Evolutionary conservation across 768 basidiomycete species (phyloP).

Genomic region (Stropharia rugosoannulata): DNA sequence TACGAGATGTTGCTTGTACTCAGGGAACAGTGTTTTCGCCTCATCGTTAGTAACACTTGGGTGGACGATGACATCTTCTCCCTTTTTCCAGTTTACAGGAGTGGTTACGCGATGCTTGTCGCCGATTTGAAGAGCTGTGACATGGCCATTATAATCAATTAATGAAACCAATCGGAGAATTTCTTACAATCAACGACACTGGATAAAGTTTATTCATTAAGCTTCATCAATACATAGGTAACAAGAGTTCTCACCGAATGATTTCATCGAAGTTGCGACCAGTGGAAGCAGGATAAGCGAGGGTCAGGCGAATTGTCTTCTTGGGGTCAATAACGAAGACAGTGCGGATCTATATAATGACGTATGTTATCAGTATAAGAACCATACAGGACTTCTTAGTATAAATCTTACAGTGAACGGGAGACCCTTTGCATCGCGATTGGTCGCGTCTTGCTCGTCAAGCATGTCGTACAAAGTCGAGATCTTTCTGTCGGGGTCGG

Average conservation of each 20-base stretch:
- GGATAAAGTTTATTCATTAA: background rate
- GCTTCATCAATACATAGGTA: background rate
- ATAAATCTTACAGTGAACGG: conserved; percentile 77
- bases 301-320: conserved; percentile 86
- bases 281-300: conserved; percentile 94
- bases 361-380: conserved; percentile 3
- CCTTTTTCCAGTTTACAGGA: conserved; percentile 94
- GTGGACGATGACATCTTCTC: conserved; percentile 93
- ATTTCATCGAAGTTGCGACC: conserved; percentile 87
- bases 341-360: conserved; percentile 69
- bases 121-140: conserved; percentile 80
- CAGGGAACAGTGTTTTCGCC: conserved; percentile 89
- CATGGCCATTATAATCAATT: conserved; percentile 11
- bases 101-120: conserved; percentile 85
- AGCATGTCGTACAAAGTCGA: conserved; percentile 94
- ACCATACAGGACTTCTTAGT: background rate
- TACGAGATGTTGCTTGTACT: conserved; percentile 79
- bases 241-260: conserved; percentile 35
- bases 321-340: conserved; percentile 98
- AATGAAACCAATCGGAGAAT: conserved; percentile 1
- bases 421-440: conserved; percentile 80
- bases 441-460: conserved; percentile 92
- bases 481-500: conserved; percentile 84
- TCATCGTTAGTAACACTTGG: conserved; percentile 82
- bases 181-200: conserved; percentile 74